These are phyloP conservation scores for Leonotis leonurus DNA, from an alignment of 257 asterid species.

Conservation along the genomic window DNA sequence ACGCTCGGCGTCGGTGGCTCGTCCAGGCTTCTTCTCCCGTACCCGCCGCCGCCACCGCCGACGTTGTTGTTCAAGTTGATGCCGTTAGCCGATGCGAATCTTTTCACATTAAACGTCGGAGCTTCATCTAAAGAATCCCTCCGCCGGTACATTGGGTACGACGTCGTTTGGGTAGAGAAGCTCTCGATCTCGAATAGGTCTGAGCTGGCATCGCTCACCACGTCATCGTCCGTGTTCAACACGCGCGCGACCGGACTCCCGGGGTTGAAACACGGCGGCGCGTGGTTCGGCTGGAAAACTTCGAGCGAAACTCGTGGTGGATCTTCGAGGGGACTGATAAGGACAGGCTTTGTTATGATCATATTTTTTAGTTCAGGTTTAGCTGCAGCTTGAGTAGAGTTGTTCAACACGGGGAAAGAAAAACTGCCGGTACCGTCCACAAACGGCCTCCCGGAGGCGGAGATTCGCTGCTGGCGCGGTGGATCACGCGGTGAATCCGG, in stretches of 20 bases:
- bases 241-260: conserved; percentile 47
- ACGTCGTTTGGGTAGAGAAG: conserved; percentile 57
- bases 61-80: neutral
- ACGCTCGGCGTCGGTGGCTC: conserved; percentile 70
- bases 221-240: conserved; percentile 44
- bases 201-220: conserved; percentile 72
- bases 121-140: conserved; percentile 64
- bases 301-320: conserved; percentile 62
- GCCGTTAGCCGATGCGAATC: conserved; percentile 23
- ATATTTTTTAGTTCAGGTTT: conserved; percentile 13
- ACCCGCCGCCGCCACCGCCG: neutral
- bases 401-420: conserved; percentile 59
- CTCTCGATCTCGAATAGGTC: conserved; percentile 86
- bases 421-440: conserved; percentile 31
- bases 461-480: conserved; percentile 42
- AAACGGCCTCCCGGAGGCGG: conserved; percentile 37
- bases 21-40: conserved; percentile 32
- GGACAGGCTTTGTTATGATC: neutral
- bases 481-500: neutral
- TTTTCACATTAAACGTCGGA: conserved; percentile 32
- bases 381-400: conserved; percentile 7
- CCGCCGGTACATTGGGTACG: conserved; percentile 45
- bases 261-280: conserved; percentile 10
- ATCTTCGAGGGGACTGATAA: conserved; percentile 27
- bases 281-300: conserved; percentile 51